Percentiles rank a stretch among this genome's conserved stretches.
phyloP scores from a whole-genome alignment of 2,329 filamentous ascomycete species.

The Colletotrichum incanum region DNA sequence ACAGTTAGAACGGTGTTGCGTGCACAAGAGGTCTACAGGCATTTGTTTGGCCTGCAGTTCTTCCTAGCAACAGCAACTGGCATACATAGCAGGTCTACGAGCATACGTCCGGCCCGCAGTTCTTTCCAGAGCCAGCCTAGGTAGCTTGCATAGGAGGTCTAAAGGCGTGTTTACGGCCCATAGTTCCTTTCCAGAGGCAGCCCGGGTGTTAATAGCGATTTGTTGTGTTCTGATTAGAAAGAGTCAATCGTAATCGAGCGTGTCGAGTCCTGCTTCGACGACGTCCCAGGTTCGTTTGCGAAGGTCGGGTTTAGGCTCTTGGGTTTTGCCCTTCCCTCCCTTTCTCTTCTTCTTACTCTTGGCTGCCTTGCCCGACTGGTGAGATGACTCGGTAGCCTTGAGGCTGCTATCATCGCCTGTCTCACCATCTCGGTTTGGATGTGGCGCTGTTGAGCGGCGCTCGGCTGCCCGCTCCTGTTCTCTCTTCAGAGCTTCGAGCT shows the following conservation, averaged over 20 bases:
- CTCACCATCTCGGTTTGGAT: constrained; percentile 49
- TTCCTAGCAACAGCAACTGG: constrained; percentile 14
- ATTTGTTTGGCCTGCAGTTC: constrained; percentile 12
- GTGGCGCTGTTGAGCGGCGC: background rate
- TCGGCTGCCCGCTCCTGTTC: constrained; percentile 58
- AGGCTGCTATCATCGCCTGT: constrained; percentile 48
- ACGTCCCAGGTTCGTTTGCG: constrained; percentile 79
- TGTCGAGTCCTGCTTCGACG: constrained; percentile 73
- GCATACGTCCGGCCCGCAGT: background rate
- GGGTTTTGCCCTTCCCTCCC: constrained; percentile 55
- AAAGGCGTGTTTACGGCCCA: background rate
- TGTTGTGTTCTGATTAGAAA: background rate
- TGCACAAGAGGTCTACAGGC: constrained; percentile 56
- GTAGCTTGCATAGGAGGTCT: background rate
- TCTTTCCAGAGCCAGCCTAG: background rate
- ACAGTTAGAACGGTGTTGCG: constrained; percentile 61
- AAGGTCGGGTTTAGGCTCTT: constrained; percentile 71
- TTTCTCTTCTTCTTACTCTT: constrained; percentile 59
- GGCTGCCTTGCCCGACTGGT: constrained; percentile 36
- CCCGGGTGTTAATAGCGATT: background rate
- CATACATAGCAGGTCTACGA: too few species aligned
- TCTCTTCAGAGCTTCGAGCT: constrained; percentile 77
- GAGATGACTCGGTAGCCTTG: constrained; percentile 39
- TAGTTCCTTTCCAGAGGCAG: constrained; percentile 7
- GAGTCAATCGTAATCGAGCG: constrained; percentile 70